Evolutionary conservation across 495 filamentous ascomycete species (phyloP), one percentile per base, ranked within the genome.

Genomic region (Neurospora sp.): DNA sequence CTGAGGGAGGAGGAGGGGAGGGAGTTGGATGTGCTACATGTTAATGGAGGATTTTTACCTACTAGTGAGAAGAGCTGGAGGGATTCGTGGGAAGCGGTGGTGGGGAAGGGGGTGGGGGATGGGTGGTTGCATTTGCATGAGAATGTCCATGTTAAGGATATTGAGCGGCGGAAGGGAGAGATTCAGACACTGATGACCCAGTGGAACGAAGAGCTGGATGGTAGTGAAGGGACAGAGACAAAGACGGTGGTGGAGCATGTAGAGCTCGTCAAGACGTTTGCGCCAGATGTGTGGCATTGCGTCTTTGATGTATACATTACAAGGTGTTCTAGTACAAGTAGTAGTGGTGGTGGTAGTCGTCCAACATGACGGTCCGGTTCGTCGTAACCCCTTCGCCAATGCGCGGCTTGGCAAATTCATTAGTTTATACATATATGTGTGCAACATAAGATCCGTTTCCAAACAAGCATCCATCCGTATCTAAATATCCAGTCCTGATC

Each of bases 41-140:
- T 97, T 14, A 98, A 97, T 76, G 87, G 92, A 70, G 94, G 94
- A 0, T 82, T 94, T 69, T 74, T 98, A 48, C 94, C 94, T 0
- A 87, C 87, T 0, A 96, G 93, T 69, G 78, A 82, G 22, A 73
- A 73, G 3, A 88, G 86, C 42, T 98, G 93, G 93, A 78, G 82
- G 48, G 86, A 84, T 53, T 91, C 93, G n/a, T 86, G 90, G 74
- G 79, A 81, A 40, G 68, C 73, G 22, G 69, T 69, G 38, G 44
- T 68, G 37, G 22, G 35, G 11, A 42, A 42, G 38, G 35, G 41
- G 53, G 69, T 31, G 11, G 68, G 18, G 16, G 81, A 82, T 38
- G 91, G 88, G 11, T 95, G 91, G 92, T 74, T 94, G 14, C 94
- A 97, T 84, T 83, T 94, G 22, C 94, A 97, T 79, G 93, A 96